These are phyloP conservation scores for Ciborinia camelliae DNA, from an alignment of 2,329 filamentous ascomycete species.

Conservation along the genomic window DNA sequence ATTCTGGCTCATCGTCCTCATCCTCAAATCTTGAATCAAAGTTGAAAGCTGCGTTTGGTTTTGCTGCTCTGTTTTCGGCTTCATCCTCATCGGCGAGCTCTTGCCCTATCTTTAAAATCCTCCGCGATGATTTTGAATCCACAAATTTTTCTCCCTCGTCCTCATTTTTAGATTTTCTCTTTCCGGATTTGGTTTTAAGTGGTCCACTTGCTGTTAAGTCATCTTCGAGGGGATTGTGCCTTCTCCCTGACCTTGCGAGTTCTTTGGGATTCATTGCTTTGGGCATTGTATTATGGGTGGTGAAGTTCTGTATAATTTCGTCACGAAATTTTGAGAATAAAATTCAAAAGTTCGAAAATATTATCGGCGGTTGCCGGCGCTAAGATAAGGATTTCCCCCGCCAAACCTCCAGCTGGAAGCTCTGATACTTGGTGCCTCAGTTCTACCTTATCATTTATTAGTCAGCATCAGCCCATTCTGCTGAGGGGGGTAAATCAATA, in stretches of 20 bases:
- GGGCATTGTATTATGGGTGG: constrained; percentile 57
- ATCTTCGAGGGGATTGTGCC: constrained; percentile 88
- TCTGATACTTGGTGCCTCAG: not conserved
- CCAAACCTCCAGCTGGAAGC: too few relatives aligned
- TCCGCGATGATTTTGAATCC: constrained; percentile 81
- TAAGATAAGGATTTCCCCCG: constrained; percentile 21
- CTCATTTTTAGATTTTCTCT: constrained; percentile 60
- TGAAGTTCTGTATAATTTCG: not conserved
- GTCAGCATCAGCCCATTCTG: not conserved
- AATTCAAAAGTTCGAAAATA: constrained; percentile 21
- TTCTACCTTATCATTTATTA: not conserved
- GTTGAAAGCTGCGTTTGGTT: constrained; percentile 65
- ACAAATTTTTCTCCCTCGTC: constrained; percentile 69
- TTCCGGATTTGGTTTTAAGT: constrained; percentile 70
- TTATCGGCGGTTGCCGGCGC: constrained; percentile 6
- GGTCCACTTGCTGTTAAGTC: constrained; percentile 71
- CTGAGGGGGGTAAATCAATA: not conserved
- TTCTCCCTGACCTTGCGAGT: constrained; percentile 56
- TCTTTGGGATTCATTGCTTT: constrained; percentile 64
- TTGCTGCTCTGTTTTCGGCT: constrained; percentile 43
- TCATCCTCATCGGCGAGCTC: constrained; percentile 82
- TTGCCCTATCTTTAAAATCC: constrained; percentile 85
- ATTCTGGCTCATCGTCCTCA: constrained; percentile 47
- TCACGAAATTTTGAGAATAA: constrained; percentile 17
- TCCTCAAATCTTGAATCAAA: constrained; percentile 73